phyloP scores from a whole-genome alignment of 768 basidiomycete genomes.

The Lactarius pseudohatsudake region DNA sequence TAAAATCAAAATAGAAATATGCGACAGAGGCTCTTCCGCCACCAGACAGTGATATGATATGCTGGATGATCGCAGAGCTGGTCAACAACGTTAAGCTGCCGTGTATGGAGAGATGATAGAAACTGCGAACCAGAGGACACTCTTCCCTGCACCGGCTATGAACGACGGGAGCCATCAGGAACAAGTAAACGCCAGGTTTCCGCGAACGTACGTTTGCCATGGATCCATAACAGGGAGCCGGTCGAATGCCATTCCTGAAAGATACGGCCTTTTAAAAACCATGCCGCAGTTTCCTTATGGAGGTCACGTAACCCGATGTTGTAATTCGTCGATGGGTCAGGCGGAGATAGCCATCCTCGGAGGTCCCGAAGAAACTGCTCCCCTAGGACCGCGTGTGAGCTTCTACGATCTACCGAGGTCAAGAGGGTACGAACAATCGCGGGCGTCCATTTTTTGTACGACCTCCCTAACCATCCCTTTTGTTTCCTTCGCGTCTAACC shows the following conservation, averaged over 20 bases:
- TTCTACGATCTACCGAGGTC: too few relatives aligned
- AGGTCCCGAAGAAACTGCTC: background rate
- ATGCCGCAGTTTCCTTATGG: background rate
- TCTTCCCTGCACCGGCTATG: background rate
- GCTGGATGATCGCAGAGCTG: background rate
- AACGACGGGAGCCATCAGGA: background rate
- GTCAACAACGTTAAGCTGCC: background rate
- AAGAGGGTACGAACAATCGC: too few relatives aligned
- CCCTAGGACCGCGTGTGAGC: too few relatives aligned
- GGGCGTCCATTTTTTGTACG: too few relatives aligned
- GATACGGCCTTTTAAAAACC: background rate
- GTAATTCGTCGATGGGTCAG: background rate
- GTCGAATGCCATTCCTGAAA: background rate
- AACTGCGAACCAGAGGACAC: background rate
- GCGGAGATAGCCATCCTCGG: background rate
- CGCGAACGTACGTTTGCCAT: background rate
- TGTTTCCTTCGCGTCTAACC: too few relatives aligned
- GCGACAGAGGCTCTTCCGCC: background rate
- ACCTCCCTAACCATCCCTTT: too few relatives aligned
- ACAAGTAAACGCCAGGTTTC: background rate
- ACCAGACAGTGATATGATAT: background rate
- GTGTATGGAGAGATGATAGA: background rate
- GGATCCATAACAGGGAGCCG: background rate
- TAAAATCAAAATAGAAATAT: constrained; percentile 2
- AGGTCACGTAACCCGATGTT: background rate